Evolutionary conservation across 257 asterid species (phyloP).

Genomic region (Solanum sejunctum): DNA sequence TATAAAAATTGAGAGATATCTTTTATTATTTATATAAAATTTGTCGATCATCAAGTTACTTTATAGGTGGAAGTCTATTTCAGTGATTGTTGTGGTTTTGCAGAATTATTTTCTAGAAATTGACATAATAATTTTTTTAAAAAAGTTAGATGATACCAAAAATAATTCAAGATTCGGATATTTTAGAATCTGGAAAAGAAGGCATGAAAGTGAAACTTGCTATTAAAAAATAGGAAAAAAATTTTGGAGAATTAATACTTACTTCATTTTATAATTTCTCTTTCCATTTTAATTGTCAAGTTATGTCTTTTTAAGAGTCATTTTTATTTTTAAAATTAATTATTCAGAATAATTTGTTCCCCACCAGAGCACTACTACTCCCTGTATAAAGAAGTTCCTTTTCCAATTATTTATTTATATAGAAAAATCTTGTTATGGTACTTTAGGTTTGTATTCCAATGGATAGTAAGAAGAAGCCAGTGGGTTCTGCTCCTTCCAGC

Average conservation of each 20-base stretch:
- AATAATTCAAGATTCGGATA: not conserved
- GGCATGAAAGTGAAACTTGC: not conserved
- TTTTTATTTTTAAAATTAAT: too few relatives aligned
- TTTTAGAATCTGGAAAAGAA: not conserved
- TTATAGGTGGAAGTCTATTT: not conserved
- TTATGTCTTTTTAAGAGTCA: too few relatives aligned
- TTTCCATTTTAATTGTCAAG: too few relatives aligned
- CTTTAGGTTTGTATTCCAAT: not conserved
- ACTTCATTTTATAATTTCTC: not conserved
- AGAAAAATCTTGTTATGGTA: not conserved
- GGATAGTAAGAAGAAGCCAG: slow-evolving; percentile 9
- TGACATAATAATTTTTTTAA: not conserved
- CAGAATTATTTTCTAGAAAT: not conserved
- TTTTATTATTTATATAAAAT: too few relatives aligned
- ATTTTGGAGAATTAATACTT: not conserved
- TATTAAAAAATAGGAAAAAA: fast-evolving
- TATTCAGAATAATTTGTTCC: too few relatives aligned
- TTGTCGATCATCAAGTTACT: not conserved
- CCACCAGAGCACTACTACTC: too few relatives aligned
- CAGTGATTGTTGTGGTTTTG: not conserved
- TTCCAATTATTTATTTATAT: not conserved
- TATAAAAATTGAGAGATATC: fast-evolving
- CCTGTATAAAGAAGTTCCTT: not conserved
- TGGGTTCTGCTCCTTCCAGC: slow-evolving; percentile 13
- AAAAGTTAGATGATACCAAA: not conserved